Evolutionary conservation across 495 filamentous ascomycete genomes (phyloP), one percentile per base, ranked within the genome.

Genomic region (Aspergillus sparsus): DNA sequence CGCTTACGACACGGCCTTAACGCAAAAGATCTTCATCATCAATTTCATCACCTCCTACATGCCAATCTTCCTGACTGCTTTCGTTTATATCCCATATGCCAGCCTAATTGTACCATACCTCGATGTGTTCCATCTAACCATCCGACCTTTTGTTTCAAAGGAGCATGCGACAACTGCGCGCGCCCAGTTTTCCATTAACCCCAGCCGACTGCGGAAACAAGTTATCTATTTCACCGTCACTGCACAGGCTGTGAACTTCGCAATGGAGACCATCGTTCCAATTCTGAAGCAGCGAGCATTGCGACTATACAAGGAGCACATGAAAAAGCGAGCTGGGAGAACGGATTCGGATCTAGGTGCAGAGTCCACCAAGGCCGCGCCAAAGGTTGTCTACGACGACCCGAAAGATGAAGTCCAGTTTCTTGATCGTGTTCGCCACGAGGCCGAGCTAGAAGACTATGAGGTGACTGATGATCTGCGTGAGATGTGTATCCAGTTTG

Each of bases 11-110:
- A 82, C 84, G 4, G 88, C 92, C 2, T 79, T 98, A 68, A 92
- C 91, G 4, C 85, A 85, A 66, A 98, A 98, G 74, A 84, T 96
- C 45, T 97, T 98, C 64, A 84, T 98, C 21, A 82, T 98, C 63
- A 98, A 98, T 77, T 96, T 98, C 68, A 94, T 98, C 68, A 97
- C 92, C 11, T 97, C 94, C 0, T 98, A 98, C 68, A 84, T 97
- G 4, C 89, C 91, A 0, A 85, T 98, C 34, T 88, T 96, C 72
- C 78, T 98, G 12, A 98, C 94, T 0, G 92, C 94, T 7, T 98
- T 98, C 69, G 87, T 98, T 55, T 98, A 98, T 65, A 90, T 98
- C 27, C 95, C 94, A 0, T 98, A 97, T 71, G 94, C 90, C 7
- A 87, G 84, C 64, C 64, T 89, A 36, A 86, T 98, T 55, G 90